These are phyloP conservation scores for Brettanomyces sp. DNA, from an alignment of 805 yeast species.

Conservation along the genomic window DNA sequence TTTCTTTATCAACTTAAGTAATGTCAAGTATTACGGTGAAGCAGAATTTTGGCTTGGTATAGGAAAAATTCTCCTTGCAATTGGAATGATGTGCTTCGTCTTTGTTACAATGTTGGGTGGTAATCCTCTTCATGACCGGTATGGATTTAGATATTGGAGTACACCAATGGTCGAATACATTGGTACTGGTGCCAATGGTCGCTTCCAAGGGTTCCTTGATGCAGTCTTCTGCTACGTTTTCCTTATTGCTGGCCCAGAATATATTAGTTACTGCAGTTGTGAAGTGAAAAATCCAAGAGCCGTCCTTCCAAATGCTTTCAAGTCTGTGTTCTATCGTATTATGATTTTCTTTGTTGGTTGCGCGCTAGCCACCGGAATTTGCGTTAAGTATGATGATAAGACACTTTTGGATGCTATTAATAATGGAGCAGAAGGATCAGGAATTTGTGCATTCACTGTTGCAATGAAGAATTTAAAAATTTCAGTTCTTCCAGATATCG, in stretches of 20 bases:
- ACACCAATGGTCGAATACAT: conserved; percentile 24
- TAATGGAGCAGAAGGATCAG: conserved; percentile 33
- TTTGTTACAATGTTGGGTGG: conserved; percentile 45
- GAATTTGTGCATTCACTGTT: conserved; percentile 38
- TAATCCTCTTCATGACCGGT: conserved; percentile 34
- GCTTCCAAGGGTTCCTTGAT: conserved; percentile 36
- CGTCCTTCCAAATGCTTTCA: conserved; percentile 37
- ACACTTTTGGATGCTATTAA: conserved; percentile 23
- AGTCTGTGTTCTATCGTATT: conserved; percentile 36
- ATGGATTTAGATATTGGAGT: conserved; percentile 26
- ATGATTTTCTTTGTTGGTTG: conserved; percentile 39
- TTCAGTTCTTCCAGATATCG: conserved; percentile 34
- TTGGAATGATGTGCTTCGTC: conserved; percentile 21
- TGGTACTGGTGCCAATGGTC: conserved; percentile 33
- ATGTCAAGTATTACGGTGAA: conserved; percentile 39
- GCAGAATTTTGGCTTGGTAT: conserved; percentile 37
- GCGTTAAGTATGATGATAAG: conserved; percentile 36
- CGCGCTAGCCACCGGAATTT: conserved; percentile 35
- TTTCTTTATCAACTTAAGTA: conserved; percentile 33
- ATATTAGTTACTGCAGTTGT: conserved; percentile 37
- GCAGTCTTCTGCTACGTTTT: conserved; percentile 30
- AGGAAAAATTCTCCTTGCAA: conserved; percentile 32
- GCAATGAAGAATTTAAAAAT: conserved; percentile 38
- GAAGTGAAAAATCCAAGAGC: conserved; percentile 40
- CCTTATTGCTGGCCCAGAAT: conserved; percentile 43